These are phyloP conservation scores for Coemansia sp. DNA, from an alignment of 192 early-diverging fungal genomes.

Conservation along the genomic window DNA sequence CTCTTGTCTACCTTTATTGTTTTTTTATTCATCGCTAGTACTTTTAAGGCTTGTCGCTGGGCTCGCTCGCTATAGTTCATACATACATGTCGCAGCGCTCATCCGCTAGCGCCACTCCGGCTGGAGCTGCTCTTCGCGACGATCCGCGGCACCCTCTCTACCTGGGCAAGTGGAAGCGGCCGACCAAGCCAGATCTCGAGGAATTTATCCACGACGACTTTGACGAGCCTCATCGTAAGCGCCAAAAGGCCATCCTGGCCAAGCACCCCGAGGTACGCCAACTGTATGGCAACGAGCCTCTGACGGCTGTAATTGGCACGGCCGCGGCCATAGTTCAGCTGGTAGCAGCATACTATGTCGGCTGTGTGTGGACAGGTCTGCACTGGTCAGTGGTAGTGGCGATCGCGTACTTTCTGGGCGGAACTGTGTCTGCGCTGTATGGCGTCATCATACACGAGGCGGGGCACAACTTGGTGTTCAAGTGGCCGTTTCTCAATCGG, in stretches of 20 bases:
- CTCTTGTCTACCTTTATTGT: background rate
- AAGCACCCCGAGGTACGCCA: slow-evolving; percentile 86
- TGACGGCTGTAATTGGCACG: slow-evolving; percentile 74
- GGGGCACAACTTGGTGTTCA: slow-evolving; percentile 82
- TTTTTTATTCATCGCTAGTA: background rate
- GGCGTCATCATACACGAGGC: slow-evolving; percentile 94
- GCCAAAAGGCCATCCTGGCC: slow-evolving; percentile 84
- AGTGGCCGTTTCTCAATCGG: slow-evolving; percentile 73
- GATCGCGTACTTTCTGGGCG: slow-evolving; percentile 82
- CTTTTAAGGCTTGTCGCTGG: background rate
- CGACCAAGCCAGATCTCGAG: slow-evolving; percentile 65
- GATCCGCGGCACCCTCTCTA: slow-evolving; percentile 75
- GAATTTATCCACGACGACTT: slow-evolving; percentile 82
- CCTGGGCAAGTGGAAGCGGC: slow-evolving; percentile 79
- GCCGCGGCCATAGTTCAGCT: slow-evolving; percentile 70
- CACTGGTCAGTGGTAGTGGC: slow-evolving; percentile 66
- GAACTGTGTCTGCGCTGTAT: slow-evolving; percentile 77
- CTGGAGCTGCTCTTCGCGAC: slow-evolving; percentile 23
- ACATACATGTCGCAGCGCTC: slow-evolving; percentile 40
- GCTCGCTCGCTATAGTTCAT: background rate
- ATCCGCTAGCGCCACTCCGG: slow-evolving; percentile 22
- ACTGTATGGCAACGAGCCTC: slow-evolving; percentile 82
- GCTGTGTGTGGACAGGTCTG: slow-evolving; percentile 64
- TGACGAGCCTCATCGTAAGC: slow-evolving; percentile 94
- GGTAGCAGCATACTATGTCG: slow-evolving; percentile 75